A percentile compares a stretch with the other conserved stretches of the same genome.
phyloP scores from a whole-genome alignment of 768 basidiomycete genomes.

The Kwoniella europaea region DNA sequence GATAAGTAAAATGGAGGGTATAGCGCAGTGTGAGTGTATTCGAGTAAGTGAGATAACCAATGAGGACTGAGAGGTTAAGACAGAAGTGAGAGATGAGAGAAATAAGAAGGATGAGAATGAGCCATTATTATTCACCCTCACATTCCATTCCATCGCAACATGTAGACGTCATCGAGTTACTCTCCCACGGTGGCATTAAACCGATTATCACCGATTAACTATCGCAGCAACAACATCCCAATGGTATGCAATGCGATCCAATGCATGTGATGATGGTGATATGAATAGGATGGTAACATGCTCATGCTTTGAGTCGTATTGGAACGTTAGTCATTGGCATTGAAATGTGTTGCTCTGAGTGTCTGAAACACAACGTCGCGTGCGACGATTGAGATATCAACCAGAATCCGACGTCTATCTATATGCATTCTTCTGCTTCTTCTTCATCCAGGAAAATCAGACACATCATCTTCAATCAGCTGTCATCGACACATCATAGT shows the following conservation, averaged over 20 bases:
- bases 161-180: constrained; percentile 2
- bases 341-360: too few species aligned
- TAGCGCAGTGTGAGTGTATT: not conserved
- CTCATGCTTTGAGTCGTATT: too few species aligned
- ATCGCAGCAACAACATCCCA: not conserved
- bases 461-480: too few species aligned
- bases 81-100: not conserved
- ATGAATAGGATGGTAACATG: too few species aligned
- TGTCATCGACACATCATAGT: too few species aligned
- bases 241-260: not conserved
- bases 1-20: not conserved
- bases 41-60: not conserved
- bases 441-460: too few species aligned
- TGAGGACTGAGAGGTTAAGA: constrained; percentile 17
- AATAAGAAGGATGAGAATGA: not conserved
- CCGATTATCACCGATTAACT: constrained; percentile 5
- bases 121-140: not conserved
- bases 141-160: not conserved
- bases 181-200: constrained; percentile 7
- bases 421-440: too few species aligned
- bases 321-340: too few species aligned
- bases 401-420: too few species aligned
- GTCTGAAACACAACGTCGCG: too few species aligned
- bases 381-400: too few species aligned
- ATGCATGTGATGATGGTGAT: too few species aligned